These are phyloP conservation scores for Phytophthora uliginosa DNA, from an alignment of 352 stramenopile genomes.

Conservation along the genomic window DNA sequence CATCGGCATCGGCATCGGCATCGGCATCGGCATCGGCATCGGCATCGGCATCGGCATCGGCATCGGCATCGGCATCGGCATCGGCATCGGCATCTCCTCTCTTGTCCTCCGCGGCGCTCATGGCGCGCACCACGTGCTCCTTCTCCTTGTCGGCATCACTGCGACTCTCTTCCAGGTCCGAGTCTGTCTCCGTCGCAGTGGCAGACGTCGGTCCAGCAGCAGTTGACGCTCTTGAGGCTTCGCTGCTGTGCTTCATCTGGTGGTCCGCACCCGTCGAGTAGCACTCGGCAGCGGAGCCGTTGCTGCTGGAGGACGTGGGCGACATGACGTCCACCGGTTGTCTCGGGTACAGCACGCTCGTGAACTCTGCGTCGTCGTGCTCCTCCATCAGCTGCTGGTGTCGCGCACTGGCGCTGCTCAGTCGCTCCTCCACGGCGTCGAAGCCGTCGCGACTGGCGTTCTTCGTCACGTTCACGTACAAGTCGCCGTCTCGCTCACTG, in stretches of 20 bases:
- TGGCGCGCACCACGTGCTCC: slow-evolving; percentile 2
- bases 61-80: slow-evolving; percentile 3
- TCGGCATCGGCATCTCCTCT: neutral
- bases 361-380: slow-evolving; percentile 41
- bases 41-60: slow-evolving; percentile 2
- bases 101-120: slow-evolving; percentile 29
- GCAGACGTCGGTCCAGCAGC: slow-evolving; percentile 30
- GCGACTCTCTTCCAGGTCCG: slow-evolving; percentile 32
- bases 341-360: slow-evolving; percentile 38
- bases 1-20: neutral
- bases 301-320: slow-evolving; percentile 70
- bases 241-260: slow-evolving; percentile 11
- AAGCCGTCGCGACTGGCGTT: slow-evolving; percentile 32
- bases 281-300: slow-evolving; percentile 49
- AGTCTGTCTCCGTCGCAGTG: slow-evolving; percentile 45
- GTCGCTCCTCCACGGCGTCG: slow-evolving; percentile 26
- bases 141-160: slow-evolving; percentile 39
- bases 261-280: slow-evolving; percentile 10
- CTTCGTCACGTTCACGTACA: slow-evolving; percentile 49
- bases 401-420: slow-evolving; percentile 16
- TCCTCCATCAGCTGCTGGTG: neutral
- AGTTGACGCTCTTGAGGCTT: neutral
- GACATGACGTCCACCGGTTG: slow-evolving; percentile 46
- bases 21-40: slow-evolving; percentile 9
- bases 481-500: slow-evolving; percentile 34